These are phyloP conservation scores for Leptographium galeiforme DNA, from an alignment of 2,329 filamentous ascomycete genomes.

Conservation along the genomic window DNA sequence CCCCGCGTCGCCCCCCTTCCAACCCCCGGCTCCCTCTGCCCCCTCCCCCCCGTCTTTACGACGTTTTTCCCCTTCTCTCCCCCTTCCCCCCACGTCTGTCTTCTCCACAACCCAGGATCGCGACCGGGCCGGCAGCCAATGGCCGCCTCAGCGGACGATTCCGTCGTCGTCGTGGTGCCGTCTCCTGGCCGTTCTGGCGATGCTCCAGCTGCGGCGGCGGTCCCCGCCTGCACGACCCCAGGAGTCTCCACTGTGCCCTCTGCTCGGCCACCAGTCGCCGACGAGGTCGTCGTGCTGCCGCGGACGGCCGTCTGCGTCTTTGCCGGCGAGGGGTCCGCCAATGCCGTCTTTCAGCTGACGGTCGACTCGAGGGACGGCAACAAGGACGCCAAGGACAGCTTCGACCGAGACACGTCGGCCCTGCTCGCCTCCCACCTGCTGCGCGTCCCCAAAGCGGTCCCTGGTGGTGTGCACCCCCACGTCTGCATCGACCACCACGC, in stretches of 20 bases:
- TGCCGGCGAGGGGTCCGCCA: slow-evolving; percentile 59
- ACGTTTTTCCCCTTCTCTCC: background rate
- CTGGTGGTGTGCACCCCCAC: slow-evolving; percentile 30
- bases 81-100: no score
- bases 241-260: background rate
- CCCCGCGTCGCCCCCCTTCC: background rate
- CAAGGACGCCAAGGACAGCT: background rate
- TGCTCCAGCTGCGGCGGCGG: background rate
- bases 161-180: slow-evolving; percentile 1
- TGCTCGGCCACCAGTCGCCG: background rate
- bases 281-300: slow-evolving; percentile 1
- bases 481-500: slow-evolving; percentile 24
- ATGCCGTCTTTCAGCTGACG: slow-evolving; percentile 48
- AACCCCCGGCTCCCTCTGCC: background rate
- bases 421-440: slow-evolving; percentile 9
- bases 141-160: slow-evolving; percentile 7
- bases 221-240: background rate
- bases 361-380: background rate
- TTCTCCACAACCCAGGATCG: background rate
- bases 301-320: slow-evolving; percentile 16
- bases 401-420: background rate
- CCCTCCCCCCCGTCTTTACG: background rate
- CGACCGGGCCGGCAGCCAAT: background rate
- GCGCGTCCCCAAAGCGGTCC: slow-evolving; percentile 28
- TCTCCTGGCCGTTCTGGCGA: background rate